Base-by-base conservation (phyloP, 306 rosid genomes). In the Neltuma alba region DNA sequence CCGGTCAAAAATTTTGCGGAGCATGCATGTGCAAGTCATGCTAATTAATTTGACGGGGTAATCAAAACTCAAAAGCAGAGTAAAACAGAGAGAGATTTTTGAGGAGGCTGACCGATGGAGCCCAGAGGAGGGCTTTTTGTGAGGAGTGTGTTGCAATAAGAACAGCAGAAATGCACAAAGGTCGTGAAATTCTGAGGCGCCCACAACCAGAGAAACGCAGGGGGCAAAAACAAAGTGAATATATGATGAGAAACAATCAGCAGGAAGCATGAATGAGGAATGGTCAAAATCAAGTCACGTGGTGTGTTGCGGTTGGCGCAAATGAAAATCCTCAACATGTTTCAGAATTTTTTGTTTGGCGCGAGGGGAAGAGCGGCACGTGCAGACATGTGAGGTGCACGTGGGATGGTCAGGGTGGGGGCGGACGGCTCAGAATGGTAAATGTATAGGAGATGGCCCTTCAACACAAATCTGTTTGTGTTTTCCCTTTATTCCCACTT, bases 351-450 rank as follows among this genome's bases (percentile, higher is more conserved):
- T 23, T 25, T 25, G 63, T 45, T 79, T 78, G 80, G 40, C 67
- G 82, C 77, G 0, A 6, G 63, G 63, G 15, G 80, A 15, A 20
- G 70, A 12, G 72, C 4, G 85, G 89, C 93, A 90, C 88, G 84
- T 89, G 97, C 85, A 77, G 38, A 82, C 92, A 92, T 85, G 97
- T 92, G 93, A 87, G 76, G 20, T 52, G 86, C 87, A 81, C 48
- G 81, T 65, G 87, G 77, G 79, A 68, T 38, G 62, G 70, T 82
- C 80, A 64, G 79, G 68, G 74, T 50, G 37, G 28, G 41, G 36
- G 9, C 5, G 18, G 20, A 45, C 64, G 15, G 7, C 31, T 44
- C 31, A 44, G 20, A 23, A 54, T 21, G 13, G 10, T 3, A 23
- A 28, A 30, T n/a, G n/a, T n/a, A n/a, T 14, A 30, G 11, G 20